Percentiles rank a stretch among this genome's conserved stretches.
These are phyloP conservation scores for Cicer arietinum DNA, from an alignment of 306 rosid genomes.

Conservation along the genomic window DNA sequence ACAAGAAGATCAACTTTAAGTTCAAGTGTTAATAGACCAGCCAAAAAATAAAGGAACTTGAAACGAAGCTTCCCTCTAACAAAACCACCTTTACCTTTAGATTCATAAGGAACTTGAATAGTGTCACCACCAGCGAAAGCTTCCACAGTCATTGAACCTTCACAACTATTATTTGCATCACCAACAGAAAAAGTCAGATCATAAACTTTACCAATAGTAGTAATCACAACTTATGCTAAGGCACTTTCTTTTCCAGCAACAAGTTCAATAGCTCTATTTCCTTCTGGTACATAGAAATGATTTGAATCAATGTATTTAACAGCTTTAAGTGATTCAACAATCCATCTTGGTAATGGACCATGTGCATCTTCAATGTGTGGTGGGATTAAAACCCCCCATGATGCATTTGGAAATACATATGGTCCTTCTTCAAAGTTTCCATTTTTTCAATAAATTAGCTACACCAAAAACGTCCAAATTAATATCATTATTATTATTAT, in stretches of 20 bases:
- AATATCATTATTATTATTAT: too few relatives aligned
- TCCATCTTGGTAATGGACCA: slow-evolving; percentile 84
- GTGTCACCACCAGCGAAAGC: slow-evolving; percentile 66
- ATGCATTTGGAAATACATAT: slow-evolving; percentile 51
- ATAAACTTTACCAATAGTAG: slow-evolving; percentile 53
- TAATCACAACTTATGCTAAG: slow-evolving; percentile 62
- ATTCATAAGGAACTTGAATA: slow-evolving; percentile 57
- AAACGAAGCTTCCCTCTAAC: slow-evolving; percentile 55
- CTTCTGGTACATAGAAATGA: slow-evolving; percentile 68
- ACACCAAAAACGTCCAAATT: too few relatives aligned
- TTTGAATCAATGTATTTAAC: slow-evolving; percentile 80
- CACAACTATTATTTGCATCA: slow-evolving; percentile 70
- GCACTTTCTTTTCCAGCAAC: slow-evolving; percentile 86
- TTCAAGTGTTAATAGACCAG: slow-evolving; percentile 83
- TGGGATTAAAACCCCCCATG: slow-evolving; percentile 77
- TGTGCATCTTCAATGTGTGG: slow-evolving; percentile 73
- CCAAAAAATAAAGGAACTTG: slow-evolving; percentile 51
- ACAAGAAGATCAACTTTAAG: slow-evolving; percentile 94
- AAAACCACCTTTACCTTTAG: slow-evolving; percentile 74
- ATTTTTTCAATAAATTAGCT: too few relatives aligned
- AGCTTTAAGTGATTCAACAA: slow-evolving; percentile 80
- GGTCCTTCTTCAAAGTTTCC: too few relatives aligned
- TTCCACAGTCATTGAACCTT: slow-evolving; percentile 64
- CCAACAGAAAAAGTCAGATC: slow-evolving; percentile 74
- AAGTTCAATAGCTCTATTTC: slow-evolving; percentile 74